Percentiles rank a stretch among this genome's conserved stretches.
Conservation (phyloP, 345 rosid genomes). For the Excoecaria agallocha region DNA sequence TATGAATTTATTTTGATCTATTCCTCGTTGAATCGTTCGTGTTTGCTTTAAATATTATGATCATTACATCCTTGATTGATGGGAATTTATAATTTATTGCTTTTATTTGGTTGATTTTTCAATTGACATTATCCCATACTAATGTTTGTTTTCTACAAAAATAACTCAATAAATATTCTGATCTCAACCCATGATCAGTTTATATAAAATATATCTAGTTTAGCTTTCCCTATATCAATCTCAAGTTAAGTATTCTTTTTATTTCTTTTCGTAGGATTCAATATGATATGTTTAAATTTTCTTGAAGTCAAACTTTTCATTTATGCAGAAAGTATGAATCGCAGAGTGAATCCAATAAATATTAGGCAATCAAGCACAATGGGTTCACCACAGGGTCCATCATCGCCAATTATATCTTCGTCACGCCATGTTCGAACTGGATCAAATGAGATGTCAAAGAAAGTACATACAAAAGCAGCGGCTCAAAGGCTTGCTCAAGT, state of each 20-base stretch:
- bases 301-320: not conserved
- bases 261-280: no score
- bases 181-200: not conserved
- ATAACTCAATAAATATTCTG: not conserved
- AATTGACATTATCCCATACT: not conserved
- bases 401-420: slow-evolving; percentile 41
- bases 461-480: slow-evolving; percentile 89
- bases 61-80: not conserved
- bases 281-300: not conserved
- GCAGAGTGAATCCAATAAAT: slow-evolving; percentile 39
- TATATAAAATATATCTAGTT: not conserved
- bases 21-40: not conserved
- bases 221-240: not conserved
- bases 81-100: not conserved
- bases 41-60: not conserved
- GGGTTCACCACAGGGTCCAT: slow-evolving; percentile 39
- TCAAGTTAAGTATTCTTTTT: not conserved
- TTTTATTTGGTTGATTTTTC: not conserved
- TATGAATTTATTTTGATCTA: not conserved
- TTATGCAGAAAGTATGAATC: slow-evolving; percentile 43
- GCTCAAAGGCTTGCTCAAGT: slow-evolving; percentile 82
- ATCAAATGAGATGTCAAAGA: slow-evolving; percentile 48
- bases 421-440: slow-evolving; percentile 63
- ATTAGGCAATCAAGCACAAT: slow-evolving; percentile 43
- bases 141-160: not conserved